phyloP scores from a whole-genome alignment of 805 yeast species.

The Schwanniomyces sp. region DNA sequence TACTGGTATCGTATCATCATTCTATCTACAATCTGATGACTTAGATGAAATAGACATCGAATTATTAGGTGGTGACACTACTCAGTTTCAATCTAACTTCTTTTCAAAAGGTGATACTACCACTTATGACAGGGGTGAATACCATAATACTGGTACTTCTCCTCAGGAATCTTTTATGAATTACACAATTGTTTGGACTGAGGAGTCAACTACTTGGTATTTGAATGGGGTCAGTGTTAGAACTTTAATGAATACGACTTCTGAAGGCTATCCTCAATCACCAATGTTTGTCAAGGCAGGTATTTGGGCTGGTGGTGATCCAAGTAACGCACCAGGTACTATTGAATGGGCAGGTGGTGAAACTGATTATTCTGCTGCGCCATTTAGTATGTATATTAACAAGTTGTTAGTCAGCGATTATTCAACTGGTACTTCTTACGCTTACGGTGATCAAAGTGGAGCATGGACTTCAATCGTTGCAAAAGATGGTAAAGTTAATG shows the following conservation, averaged over 20 bases:
- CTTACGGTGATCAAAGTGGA: conserved; percentile 55
- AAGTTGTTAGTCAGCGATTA: conserved; percentile 60
- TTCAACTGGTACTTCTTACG: conserved; percentile 59
- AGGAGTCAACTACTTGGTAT: conserved; percentile 61
- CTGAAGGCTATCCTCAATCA: conserved; percentile 79
- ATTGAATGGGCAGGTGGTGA: conserved; percentile 80
- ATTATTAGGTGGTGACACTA: conserved; percentile 76
- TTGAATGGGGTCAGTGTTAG: conserved; percentile 69
- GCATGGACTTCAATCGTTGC: conserved; percentile 58
- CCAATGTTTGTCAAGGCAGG: conserved; percentile 75
- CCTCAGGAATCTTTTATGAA: conserved; percentile 66
- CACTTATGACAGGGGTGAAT: conserved; percentile 77
- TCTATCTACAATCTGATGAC: conserved; percentile 77
- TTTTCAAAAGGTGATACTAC: conserved; percentile 77
- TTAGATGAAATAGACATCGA: conserved; percentile 86
- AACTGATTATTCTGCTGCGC: conserved; percentile 62
- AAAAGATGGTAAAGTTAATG: conserved; percentile 58
- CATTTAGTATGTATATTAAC: conserved; percentile 64
- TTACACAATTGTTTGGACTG: conserved; percentile 82
- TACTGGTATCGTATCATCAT: conserved; percentile 73
- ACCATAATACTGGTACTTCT: conserved; percentile 49
- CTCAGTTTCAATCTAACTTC: conserved; percentile 73
- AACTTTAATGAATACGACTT: conserved; percentile 50
- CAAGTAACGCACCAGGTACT: conserved; percentile 61
- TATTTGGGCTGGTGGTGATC: conserved; percentile 81